Base-by-base conservation (phyloP, 352 stramenopile species). In the Phytopythium kandeliae region DNA sequence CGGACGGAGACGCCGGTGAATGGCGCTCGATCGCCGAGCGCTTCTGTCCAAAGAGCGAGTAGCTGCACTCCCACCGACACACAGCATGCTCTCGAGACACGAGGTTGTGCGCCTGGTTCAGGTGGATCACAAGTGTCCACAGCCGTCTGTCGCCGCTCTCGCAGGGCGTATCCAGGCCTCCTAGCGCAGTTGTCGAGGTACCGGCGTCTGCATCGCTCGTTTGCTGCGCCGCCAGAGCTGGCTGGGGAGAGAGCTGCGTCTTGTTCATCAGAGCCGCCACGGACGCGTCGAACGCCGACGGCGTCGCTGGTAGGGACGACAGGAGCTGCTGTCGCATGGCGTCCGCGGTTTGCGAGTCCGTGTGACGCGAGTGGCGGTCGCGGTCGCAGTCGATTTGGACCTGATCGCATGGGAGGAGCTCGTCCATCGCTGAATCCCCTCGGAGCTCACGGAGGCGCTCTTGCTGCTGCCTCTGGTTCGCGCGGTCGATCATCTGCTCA, bases 21-120 rank as follows among this genome's bases (percentile, higher is more conserved):
- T 34, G 28, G 19, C 69, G 57, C 51, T 89, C 75, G 19, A 89
- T 58, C 1, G 74, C 78, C 12, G 78, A 89, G 15, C 75, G 59
- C 16, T 76, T 69, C 47, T 87, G 78, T 0, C 50, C 54, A 4
- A 87, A 62, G 1, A 87, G 51, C n/a, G 70, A 60, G 57, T 89
- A 89, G 48, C 82, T 74, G 43, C 78, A 89, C 28, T 87, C 78
- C 78, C 78, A 89, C 21, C 75, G 71, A 62, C 74, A 77, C 25
- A 71, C 85, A 2, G 74, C 60, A 4, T 68, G 73, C 46, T 87
- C 67, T 19, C 74, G 66, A 8, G 71, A 81, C 17, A 81, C 62
- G 42, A 89, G 50, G 54, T 86, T 66, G 51, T 89, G 74, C 10
- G 69, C 71, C 45, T 86, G 74, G 52, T 82, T 86, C 6, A 89